Conservation (phyloP, 768 basidiomycete genomes). For the Russula foetens region DNA sequence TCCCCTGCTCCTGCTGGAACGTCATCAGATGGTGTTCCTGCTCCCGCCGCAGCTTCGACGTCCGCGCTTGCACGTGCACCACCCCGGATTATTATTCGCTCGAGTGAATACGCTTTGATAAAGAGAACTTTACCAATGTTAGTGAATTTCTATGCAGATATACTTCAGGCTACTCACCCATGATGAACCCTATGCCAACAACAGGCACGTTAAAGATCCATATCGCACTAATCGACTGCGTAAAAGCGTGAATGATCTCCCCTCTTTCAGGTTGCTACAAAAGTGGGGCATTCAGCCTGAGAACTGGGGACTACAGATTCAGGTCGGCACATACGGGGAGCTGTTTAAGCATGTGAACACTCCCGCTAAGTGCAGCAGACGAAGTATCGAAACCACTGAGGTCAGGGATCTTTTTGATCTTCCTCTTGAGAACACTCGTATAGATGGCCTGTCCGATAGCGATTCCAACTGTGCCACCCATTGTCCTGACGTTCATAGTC, state of each 20-base stretch:
- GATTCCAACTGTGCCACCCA: conserved; percentile 75
- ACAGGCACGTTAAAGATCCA: conserved; percentile 34
- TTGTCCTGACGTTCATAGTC: conserved; percentile 33
- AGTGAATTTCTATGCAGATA: neutral
- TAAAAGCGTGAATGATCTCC: conserved; percentile 31
- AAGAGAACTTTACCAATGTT: conserved; percentile 24
- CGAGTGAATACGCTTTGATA: conserved; percentile 31
- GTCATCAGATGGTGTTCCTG: neutral
- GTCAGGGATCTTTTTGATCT: conserved; percentile 17
- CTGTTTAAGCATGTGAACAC: conserved; percentile 23
- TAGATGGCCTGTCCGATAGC: conserved; percentile 68
- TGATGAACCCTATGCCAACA: conserved; percentile 27
- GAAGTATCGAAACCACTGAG: conserved; percentile 18
- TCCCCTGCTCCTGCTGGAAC: neutral
- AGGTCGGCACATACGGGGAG: conserved; percentile 19
- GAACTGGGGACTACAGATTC: neutral
- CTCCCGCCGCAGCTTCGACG: conserved; percentile 10
- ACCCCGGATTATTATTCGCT: conserved; percentile 22
- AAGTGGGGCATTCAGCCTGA: neutral
- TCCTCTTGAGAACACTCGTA: conserved; percentile 37
- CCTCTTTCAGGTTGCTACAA: conserved; percentile 27
- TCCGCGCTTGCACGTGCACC: conserved; percentile 21
- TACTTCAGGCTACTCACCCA: conserved; percentile 19
- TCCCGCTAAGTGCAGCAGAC: conserved; percentile 22
- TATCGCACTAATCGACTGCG: conserved; percentile 31